Evolutionary conservation across 2,329 filamentous ascomycete genomes (phyloP).

Genomic region (Lecanoromycetidae sp.): DNA sequence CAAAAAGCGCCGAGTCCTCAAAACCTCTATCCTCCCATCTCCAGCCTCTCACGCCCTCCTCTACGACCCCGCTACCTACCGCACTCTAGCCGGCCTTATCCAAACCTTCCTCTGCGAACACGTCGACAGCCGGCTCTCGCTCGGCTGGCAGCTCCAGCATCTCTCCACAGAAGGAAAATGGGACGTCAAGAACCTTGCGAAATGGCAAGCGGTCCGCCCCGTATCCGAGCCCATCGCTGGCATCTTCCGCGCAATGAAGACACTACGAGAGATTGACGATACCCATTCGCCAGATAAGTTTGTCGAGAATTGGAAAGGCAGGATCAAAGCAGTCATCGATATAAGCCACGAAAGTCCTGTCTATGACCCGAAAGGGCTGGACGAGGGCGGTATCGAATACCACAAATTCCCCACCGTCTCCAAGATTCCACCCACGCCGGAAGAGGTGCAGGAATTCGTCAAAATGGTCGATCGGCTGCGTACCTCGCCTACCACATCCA

Average conservation of each 20-base stretch:
- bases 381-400: conserved; percentile 55
- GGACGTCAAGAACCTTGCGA: conserved; percentile 92
- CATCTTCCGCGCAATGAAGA: conserved; percentile 84
- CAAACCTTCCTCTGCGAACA: conserved; percentile 67
- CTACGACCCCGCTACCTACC: conserved; percentile 64
- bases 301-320: conserved; percentile 50
- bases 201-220: conserved; percentile 71
- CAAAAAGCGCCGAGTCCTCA: conserved; percentile 23
- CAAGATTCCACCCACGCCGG: conserved; percentile 64
- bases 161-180: conserved; percentile 86
- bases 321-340: conserved; percentile 69
- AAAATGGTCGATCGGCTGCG: conserved; percentile 48
- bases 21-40: conserved; percentile 57
- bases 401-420: conserved; percentile 86
- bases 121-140: conserved; percentile 63
- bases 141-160: conserved; percentile 84
- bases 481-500: conserved; percentile 22
- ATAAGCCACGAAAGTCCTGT: conserved; percentile 85
- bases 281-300: conserved; percentile 66
- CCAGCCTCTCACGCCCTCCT: conserved; percentile 76
- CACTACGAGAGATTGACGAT: conserved; percentile 77
- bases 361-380: conserved; percentile 65
- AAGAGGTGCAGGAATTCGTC: conserved; percentile 50
- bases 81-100: conserved; percentile 67
- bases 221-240: conserved; percentile 68